Conservation (phyloP, 306 rosid genomes). For the Quercus glauca region DNA sequence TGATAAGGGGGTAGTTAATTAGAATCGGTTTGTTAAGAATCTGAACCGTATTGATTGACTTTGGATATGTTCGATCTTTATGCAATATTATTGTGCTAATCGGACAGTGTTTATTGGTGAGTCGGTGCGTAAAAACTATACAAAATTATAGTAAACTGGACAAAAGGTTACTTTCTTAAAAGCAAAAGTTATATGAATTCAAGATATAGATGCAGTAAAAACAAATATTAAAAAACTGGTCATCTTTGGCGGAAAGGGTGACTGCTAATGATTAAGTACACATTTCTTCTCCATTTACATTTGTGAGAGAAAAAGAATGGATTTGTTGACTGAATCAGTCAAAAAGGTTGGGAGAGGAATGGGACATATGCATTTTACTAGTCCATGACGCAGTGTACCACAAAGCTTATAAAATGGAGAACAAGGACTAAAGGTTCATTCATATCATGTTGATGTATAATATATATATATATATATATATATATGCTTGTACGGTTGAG, state of each 20-base stretch:
- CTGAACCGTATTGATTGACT: slow-evolving; percentile 15
- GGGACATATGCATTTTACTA: background rate
- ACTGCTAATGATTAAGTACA: slow-evolving; percentile 29
- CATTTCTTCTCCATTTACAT: background rate
- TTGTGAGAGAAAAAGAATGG: background rate
- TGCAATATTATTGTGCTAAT: slow-evolving; percentile 9
- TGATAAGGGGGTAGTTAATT: background rate
- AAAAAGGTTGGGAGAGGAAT: slow-evolving; percentile 20
- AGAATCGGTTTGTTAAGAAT: slow-evolving; percentile 34
- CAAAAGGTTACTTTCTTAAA: background rate
- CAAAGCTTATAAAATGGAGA: slow-evolving; percentile 16
- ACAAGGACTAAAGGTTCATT: background rate
- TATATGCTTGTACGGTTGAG: slow-evolving; percentile 17
- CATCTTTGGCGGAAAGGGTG: slow-evolving; percentile 54
- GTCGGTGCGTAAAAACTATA: slow-evolving; percentile 29
- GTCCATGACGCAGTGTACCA: background rate
- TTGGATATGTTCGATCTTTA: slow-evolving; percentile 29
- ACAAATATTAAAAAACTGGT: slow-evolving; percentile 33
- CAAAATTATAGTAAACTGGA: slow-evolving; percentile 25
- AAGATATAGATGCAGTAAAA: slow-evolving; percentile 25
- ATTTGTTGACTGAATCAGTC: slow-evolving; percentile 21
- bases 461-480: slow-evolving; percentile 7
- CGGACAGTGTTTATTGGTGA: slow-evolving; percentile 22
- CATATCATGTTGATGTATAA: background rate
- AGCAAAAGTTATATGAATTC: slow-evolving; percentile 7